A percentile compares a stretch with the other conserved stretches of the same genome.
Evolutionary conservation across 768 basidiomycete genomes (phyloP).

Genomic region (Lactifluus hygrophoroides): DNA sequence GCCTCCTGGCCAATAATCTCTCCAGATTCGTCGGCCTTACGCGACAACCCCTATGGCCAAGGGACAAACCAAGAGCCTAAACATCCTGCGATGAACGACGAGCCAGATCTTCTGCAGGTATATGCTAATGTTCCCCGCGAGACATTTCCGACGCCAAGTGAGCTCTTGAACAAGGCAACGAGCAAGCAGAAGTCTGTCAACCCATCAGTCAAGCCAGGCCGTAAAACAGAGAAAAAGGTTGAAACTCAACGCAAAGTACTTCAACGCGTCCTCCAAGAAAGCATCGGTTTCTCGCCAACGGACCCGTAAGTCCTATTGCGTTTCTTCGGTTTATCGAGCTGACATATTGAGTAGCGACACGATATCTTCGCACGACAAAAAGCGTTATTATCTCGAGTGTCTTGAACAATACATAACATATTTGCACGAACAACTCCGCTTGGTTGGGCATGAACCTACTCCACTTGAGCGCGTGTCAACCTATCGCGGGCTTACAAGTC

Average conservation of each 20-base stretch:
- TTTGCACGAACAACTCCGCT: conserved; percentile 51
- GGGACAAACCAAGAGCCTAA: neutral
- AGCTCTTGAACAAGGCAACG: conserved; percentile 42
- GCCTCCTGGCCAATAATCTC: conserved; percentile 12
- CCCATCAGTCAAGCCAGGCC: neutral
- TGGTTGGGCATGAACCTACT: conserved; percentile 39
- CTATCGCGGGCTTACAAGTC: conserved; percentile 49
- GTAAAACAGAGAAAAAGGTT: conserved; percentile 15
- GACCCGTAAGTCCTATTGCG: conserved; percentile 44
- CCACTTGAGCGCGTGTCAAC: conserved; percentile 41
- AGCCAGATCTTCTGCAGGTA: conserved; percentile 17
- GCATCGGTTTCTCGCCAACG: conserved; percentile 47
- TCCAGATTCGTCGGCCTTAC: conserved; percentile 1
- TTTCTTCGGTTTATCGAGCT: neutral
- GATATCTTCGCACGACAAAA: conserved; percentile 76
- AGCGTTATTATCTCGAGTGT: conserved; percentile 63
- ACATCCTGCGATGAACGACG: neutral
- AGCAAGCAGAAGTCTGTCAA: conserved; percentile 15
- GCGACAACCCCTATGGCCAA: neutral
- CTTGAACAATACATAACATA: conserved; percentile 63
- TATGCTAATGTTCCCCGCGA: conserved; percentile 23
- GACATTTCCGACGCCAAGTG: conserved; percentile 55
- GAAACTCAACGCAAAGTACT: conserved; percentile 51
- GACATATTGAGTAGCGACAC: conserved; percentile 38
- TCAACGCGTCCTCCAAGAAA: conserved; percentile 48